Percentiles rank a stretch among this genome's conserved stretches.
Evolutionary conservation across 768 basidiomycete genomes (phyloP).

Genomic region (Rhodotorula babjevae): DNA sequence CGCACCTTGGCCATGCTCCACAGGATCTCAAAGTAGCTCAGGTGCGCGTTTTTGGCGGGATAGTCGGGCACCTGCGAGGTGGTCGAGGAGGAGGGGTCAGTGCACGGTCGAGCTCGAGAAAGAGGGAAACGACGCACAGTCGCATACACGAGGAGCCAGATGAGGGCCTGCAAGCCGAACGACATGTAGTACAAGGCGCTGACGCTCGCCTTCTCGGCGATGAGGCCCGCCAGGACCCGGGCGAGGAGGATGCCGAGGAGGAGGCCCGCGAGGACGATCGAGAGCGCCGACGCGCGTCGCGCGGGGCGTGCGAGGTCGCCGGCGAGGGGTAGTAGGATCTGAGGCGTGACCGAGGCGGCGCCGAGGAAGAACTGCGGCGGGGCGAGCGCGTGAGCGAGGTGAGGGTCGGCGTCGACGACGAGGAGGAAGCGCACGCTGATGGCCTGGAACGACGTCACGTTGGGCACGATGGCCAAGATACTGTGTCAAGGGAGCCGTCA

Average conservation of each 20-base stretch:
- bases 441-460: constrained; percentile 7
- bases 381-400: constrained; percentile 58
- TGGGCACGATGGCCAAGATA: constrained; percentile 21
- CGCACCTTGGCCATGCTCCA: constrained; percentile 57
- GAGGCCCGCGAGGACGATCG: constrained; percentile 55
- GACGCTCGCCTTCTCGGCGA: constrained; percentile 65
- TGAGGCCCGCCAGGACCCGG: constrained; percentile 67
- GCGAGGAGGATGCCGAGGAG: constrained; percentile 70
- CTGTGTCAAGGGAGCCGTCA: constrained; percentile 63
- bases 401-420: too few relatives aligned
- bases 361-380: constrained; percentile 86
- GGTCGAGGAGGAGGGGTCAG: background rate
- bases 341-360: constrained; percentile 60
- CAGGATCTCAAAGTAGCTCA: constrained; percentile 66
- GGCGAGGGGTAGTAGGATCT: constrained; percentile 62
- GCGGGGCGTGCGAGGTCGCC: constrained; percentile 75
- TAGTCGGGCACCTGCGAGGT: constrained; percentile 63
- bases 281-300: constrained; percentile 67
- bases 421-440: background rate
- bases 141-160: constrained; percentile 60
- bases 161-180: constrained; percentile 53
- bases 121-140: constrained; percentile 36
- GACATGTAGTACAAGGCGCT: constrained; percentile 72
- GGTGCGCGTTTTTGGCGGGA: constrained; percentile 59
- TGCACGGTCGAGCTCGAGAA: too few relatives aligned